A percentile compares a stretch with the other conserved stretches of the same genome.
These are phyloP conservation scores for Paraglomus occultum DNA, from an alignment of 192 early-diverging fungal genomes.

Conservation along the genomic window DNA sequence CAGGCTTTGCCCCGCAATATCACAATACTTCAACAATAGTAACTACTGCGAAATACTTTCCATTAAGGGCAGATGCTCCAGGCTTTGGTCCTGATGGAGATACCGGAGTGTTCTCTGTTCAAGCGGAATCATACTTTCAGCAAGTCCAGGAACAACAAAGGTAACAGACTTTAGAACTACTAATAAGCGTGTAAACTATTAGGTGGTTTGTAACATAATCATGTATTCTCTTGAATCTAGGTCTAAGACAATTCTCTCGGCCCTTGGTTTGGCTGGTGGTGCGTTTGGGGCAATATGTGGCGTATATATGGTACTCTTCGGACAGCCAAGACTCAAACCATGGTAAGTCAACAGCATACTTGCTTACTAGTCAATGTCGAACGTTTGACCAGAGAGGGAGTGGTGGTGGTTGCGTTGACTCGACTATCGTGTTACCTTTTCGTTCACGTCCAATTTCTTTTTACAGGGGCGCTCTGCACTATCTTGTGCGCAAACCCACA, in stretches of 20 bases:
- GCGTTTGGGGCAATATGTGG: constrained; percentile 7
- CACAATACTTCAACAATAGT: neutral
- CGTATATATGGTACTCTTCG: constrained; percentile 3
- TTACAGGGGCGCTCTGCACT: too few species aligned
- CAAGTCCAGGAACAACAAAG: neutral
- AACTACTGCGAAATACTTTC: neutral
- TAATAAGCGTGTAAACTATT: too few species aligned
- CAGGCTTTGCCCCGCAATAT: neutral
- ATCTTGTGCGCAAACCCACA: too few species aligned
- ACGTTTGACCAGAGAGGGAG: too few species aligned
- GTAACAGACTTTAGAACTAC: too few species aligned
- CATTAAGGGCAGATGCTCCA: neutral
- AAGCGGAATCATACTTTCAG: neutral
- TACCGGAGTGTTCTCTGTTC: neutral
- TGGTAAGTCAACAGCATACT: too few species aligned
- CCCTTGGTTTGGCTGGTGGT: neutral
- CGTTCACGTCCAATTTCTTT: too few species aligned
- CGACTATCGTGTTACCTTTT: too few species aligned
- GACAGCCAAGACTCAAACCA: constrained; percentile 2
- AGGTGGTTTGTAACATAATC: neutral
- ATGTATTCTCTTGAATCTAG: neutral
- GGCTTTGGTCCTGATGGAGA: neutral
- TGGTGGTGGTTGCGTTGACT: too few species aligned
- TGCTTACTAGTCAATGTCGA: too few species aligned
- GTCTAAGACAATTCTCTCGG: constrained; percentile 6